phyloP scores from a whole-genome alignment of 2,329 filamentous ascomycete species.

The Trichothecium roseum region DNA sequence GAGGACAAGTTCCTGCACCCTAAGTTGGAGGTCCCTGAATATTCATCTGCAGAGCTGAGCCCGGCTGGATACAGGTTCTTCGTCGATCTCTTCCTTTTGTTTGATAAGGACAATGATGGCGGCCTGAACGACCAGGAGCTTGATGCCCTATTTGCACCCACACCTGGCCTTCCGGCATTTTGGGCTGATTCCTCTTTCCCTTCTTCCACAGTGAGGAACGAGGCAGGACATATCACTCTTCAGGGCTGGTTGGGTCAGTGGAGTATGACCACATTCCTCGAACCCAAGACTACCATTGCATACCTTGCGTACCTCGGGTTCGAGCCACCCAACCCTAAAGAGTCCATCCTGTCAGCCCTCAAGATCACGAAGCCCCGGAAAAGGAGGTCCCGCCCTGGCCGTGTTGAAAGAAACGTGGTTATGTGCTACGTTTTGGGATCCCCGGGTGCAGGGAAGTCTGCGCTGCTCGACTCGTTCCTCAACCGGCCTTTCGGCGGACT shows the following conservation, averaged over 20 bases:
- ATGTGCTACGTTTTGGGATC: slow-evolving; percentile 87
- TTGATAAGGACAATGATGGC: slow-evolving; percentile 96
- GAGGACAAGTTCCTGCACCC: slow-evolving; percentile 87
- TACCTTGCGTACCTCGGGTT: slow-evolving; percentile 96
- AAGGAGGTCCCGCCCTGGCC: slow-evolving; percentile 66
- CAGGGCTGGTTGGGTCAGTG: slow-evolving; percentile 98
- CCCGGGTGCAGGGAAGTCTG: slow-evolving; percentile 79
- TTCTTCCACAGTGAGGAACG: slow-evolving; percentile 86
- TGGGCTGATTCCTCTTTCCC: slow-evolving; percentile 89
- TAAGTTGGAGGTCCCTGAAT: slow-evolving; percentile 87
- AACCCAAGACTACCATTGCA: slow-evolving; percentile 87
- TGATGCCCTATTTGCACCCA: slow-evolving; percentile 79
- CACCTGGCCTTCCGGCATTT: slow-evolving; percentile 74
- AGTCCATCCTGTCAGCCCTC: slow-evolving; percentile 70
- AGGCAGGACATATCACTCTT: slow-evolving; percentile 87
- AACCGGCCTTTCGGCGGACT: slow-evolving; percentile 75
- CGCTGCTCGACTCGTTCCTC: slow-evolving; percentile 82
- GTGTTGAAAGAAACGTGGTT: slow-evolving; percentile 89
- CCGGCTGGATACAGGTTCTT: slow-evolving; percentile 95
- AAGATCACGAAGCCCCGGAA: slow-evolving; percentile 92
- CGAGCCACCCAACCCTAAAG: slow-evolving; percentile 66
- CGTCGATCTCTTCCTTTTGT: slow-evolving; percentile 87
- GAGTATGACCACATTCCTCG: slow-evolving; percentile 98
- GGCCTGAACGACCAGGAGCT: slow-evolving; percentile 82
- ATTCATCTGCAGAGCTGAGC: slow-evolving; percentile 85